Base-by-base conservation (phyloP, 2,329 filamentous ascomycete genomes). In the Microcyclosporella mali region DNA sequence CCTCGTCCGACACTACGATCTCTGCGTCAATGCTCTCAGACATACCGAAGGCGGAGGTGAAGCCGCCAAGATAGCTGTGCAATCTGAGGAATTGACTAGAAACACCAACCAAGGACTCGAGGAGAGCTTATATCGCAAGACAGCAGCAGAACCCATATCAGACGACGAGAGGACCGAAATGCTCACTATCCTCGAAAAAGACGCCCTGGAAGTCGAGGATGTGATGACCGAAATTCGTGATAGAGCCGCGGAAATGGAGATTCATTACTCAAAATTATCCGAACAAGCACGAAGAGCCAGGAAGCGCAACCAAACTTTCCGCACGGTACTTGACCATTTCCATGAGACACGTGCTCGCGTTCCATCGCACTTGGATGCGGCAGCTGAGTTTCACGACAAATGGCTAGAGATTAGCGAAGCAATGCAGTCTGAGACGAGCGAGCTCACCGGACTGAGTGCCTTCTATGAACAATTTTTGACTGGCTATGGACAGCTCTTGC, bases 21-120 rank as follows among this genome's bases (percentile, higher is more conserved):
- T 94, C 51, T 95, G 90, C 63, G 86, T 94, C 11, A 90, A 84
- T 1, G 90, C 90, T 1, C 83, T 95, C 33, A 85, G 88, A 46
- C 88, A 90, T 38, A 95, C 89, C 2, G 88, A 95, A 67, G 70
- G 71, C 44, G 70, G 72, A 8, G 67, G 69, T 9, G 69, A 69
- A 46, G 71, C 71, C 11, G 70, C 70, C 2, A 66, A 62, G n/a
- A 46, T 49, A 45, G 62, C 62, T 6, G 45, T 59, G 3, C 62
- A 66, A 39, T 62, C 65, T 1, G 63, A 61, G 19, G 65, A 69
- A 17, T 45, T 55, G 18, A 47, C 43, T 18, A 51, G 49, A 10
- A 25, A 25, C 9, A 43, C 51, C 11, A 50, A 42, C 3, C 40
- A 45, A 2, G 50, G 50, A 4, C 21, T 35, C 10, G 81, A 85